These are phyloP conservation scores for Phytophthora kernoviae DNA, from an alignment of 352 stramenopile species.

Conservation along the genomic window DNA sequence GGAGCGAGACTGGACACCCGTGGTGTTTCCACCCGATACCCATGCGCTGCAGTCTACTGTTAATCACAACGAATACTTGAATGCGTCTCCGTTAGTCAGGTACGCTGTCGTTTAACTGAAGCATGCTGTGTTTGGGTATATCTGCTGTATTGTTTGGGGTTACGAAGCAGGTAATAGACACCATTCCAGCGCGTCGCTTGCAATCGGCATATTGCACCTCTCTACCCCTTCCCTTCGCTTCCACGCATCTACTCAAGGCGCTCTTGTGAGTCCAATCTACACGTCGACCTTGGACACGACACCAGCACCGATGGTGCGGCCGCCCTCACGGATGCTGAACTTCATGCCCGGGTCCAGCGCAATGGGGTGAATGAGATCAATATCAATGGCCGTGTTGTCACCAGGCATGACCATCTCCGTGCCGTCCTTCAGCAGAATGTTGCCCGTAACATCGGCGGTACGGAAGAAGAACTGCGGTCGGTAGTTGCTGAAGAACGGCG, in stretches of 20 bases:
- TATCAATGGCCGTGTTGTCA: conserved; percentile 94
- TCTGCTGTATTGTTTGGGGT: not conserved
- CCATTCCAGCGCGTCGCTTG: not conserved
- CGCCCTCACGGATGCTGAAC: conserved; percentile 97
- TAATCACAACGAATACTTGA: too few species aligned
- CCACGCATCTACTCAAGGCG: conserved; percentile 26
- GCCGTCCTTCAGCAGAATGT: conserved; percentile 84
- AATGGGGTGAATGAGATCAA: conserved; percentile 93
- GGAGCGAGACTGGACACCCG: too few species aligned
- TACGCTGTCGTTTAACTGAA: too few species aligned
- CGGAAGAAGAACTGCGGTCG: conserved; percentile 98
- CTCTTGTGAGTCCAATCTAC: conserved; percentile 46
- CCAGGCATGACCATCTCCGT: conserved; percentile 96
- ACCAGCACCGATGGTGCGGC: conserved; percentile 95
- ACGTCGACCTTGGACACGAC: conserved; percentile 92
- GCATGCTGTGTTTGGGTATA: too few species aligned
- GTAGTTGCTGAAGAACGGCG: conserved; percentile 98
- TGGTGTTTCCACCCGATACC: too few species aligned
- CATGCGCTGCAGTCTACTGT: too few species aligned
- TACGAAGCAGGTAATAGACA: conserved; percentile 22
- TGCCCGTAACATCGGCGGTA: conserved; percentile 95
- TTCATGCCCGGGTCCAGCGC: conserved; percentile 93
- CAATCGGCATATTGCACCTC: not conserved
- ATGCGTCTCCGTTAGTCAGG: too few species aligned
- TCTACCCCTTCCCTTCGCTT: conserved; percentile 2